Evolutionary conservation across 2,329 filamentous ascomycete genomes (phyloP), one percentile per base, ranked within the genome.

Genomic region (Sphaerostilbella broomeana): DNA sequence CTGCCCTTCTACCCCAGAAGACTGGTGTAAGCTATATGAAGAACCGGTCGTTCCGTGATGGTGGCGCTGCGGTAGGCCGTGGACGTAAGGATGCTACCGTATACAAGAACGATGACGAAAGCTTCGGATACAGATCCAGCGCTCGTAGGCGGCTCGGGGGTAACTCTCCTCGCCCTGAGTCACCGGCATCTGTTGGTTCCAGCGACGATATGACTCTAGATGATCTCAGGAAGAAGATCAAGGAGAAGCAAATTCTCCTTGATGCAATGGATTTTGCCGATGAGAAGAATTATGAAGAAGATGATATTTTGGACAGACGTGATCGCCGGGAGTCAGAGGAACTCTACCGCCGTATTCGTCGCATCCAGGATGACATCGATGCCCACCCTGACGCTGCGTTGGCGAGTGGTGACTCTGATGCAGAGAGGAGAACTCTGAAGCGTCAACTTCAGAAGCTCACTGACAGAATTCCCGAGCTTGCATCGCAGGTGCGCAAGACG

Each of bases 1-100:
- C 90, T 7, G 84, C 89, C 52, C 69, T 98, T 45, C 79, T 97
- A 44, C 90, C 92, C 4, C 92, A 97, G 59, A 89, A 87, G 65
- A 97, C 92, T 9, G 92, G 92, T n/a, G 89, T 98, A 13, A 97
- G 90, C 65, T 97, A 97, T 55, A 75, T 97, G 53, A 98, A 98
- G 65, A 89, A 79, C 40, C 90, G 94, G 52, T 98, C 92, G 0
- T 94, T 98, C 71, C 79, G 81, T 42, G 77, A 79, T 12, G 71
- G 71, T 17, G 72, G 73, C 19, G 73, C 72, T 24, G 73, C 74
- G 2, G 65, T 72, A 34, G 70, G 69, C 30, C 67, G 67, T 30
- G 76, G 75, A 25, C 84, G 89, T 34, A 97, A 97, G 61, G 92
- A 98, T 65, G 92, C 85, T 3, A 98, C 92, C 0, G 84, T 97